Evolutionary conservation across 2,329 filamentous ascomycete species (phyloP).

Genomic region (Pseudogymnoascus sp.): DNA sequence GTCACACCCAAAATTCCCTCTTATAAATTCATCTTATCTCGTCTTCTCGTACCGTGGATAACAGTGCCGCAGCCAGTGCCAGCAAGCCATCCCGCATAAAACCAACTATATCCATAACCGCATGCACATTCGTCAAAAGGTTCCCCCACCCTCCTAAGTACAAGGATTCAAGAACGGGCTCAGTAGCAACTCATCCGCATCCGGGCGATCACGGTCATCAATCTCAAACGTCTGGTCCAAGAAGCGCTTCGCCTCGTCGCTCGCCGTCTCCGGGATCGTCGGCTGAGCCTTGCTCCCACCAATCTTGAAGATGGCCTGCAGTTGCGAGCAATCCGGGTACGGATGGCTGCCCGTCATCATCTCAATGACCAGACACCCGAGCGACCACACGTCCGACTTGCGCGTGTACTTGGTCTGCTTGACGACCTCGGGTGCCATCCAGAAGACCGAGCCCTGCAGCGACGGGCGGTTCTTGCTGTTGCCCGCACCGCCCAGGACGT

Average conservation of each 20-base stretch:
- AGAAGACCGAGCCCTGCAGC: slow-evolving; percentile 94
- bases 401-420: slow-evolving; percentile 96
- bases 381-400: slow-evolving; percentile 97
- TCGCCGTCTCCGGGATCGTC: slow-evolving; percentile 79
- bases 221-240: slow-evolving; percentile 87
- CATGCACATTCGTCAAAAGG: not conserved
- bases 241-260: slow-evolving; percentile 76
- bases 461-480: slow-evolving; percentile 67
- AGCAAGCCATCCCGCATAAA: slow-evolving; percentile 3
- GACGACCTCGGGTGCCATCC: slow-evolving; percentile 99
- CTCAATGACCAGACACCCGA: slow-evolving; percentile 93
- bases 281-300: slow-evolving; percentile 80
- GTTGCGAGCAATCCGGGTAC: slow-evolving; percentile 92
- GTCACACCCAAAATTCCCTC: slow-evolving; percentile 2
- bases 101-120: not conserved
- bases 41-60: not conserved
- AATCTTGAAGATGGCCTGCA: slow-evolving; percentile 98
- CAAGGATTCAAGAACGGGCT: slow-evolving; percentile 69
- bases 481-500: slow-evolving; percentile 63
- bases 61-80: not conserved
- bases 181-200: slow-evolving; percentile 79
- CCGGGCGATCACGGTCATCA: slow-evolving; percentile 85
- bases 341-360: slow-evolving; percentile 98
- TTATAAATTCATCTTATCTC: slow-evolving; percentile 1
- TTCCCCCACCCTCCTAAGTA: not conserved